phyloP scores from a whole-genome alignment of 495 filamentous ascomycete species.

The Mytilinidion resinicola region DNA sequence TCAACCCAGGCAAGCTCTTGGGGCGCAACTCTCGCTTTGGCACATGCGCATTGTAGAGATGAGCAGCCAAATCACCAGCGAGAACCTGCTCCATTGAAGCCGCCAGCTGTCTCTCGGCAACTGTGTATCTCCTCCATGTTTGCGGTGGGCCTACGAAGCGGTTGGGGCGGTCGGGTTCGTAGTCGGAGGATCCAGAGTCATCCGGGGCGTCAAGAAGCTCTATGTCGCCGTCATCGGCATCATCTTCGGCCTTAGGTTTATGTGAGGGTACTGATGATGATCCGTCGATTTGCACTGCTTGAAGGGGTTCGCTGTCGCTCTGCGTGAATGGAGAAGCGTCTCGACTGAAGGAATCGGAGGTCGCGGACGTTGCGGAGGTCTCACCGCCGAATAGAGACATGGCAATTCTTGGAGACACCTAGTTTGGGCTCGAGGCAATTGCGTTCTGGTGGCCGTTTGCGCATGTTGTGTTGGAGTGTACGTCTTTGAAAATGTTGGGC shows the following conservation, averaged over 20 bases:
- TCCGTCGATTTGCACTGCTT: too few relatives aligned
- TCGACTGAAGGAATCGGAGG: background rate
- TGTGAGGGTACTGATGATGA: background rate
- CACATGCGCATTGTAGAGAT: constrained; percentile 68
- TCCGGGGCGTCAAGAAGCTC: background rate
- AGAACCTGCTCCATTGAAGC: constrained; percentile 50
- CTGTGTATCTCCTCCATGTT: constrained; percentile 57
- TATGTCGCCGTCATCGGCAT: background rate
- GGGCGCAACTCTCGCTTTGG: constrained; percentile 46
- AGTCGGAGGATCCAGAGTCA: background rate
- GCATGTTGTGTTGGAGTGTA: too few relatives aligned
- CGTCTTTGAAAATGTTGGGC: too few relatives aligned
- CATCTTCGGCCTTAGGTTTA: background rate
- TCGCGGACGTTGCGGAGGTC: background rate
- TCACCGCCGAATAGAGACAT: constrained; percentile 3
- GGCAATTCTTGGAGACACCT: background rate
- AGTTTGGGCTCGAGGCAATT: background rate
- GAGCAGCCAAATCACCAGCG: constrained; percentile 59
- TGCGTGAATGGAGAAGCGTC: background rate
- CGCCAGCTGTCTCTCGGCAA: constrained; percentile 51
- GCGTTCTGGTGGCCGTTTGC: too few relatives aligned
- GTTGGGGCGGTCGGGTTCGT: constrained; percentile 41
- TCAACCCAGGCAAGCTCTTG: constrained; percentile 15
- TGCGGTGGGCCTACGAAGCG: constrained; percentile 47
- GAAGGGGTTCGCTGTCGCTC: too few relatives aligned